Evolutionary conservation across 192 early-diverging fungal species (phyloP), one percentile per base, ranked within the genome.

Genomic region (Phlyctochytrium bullatum): DNA sequence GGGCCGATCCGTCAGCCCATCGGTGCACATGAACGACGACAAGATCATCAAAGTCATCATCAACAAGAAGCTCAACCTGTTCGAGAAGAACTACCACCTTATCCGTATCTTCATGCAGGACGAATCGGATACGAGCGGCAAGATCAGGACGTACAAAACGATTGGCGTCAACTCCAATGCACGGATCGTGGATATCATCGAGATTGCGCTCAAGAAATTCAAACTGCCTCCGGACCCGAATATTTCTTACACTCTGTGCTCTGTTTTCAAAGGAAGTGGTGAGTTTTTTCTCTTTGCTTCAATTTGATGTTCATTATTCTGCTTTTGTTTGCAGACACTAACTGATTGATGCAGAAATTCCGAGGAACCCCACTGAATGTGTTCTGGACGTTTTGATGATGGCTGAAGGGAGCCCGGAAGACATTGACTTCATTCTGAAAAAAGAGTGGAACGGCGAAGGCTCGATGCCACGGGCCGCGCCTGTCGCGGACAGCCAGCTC

Each of bases 41-140:
- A 81, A 81, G 66, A 78, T 81, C 68, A 78, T 81, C 70, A 73
- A 74, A 59, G 72, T 81, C 16, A 77, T 81, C 67, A 78, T 81
- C 66, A 81, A 81, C 75, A 81, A 81, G 58, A 69, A 76, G 62
- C 66, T 78, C 40, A 78, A 81, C 52, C 40, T 78, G 36, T 76
- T 78, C 62, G 76, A 78, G 57, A 81, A 81, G 59, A 72, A 78
- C 50, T 77, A 65, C 47, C 80, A 78, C 63, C 57, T 78, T 23
- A 69, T 81, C 29, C 62, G 80, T 2, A 74, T 81, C 4, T 76
- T 67, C 61, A 67, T 73, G 74, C 62, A 74, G 52, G 80, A 75
- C 40, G 33, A 36, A 0, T 33, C 32, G 25, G 58, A 65, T 53
- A n/a, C 52, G 3, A 65, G 61, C 24, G 78, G 75, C 20, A 61